Evolutionary conservation across 1,284 basidiomycete species (phyloP).

Genomic region (Apiotrichum mycotoxinovorans): DNA sequence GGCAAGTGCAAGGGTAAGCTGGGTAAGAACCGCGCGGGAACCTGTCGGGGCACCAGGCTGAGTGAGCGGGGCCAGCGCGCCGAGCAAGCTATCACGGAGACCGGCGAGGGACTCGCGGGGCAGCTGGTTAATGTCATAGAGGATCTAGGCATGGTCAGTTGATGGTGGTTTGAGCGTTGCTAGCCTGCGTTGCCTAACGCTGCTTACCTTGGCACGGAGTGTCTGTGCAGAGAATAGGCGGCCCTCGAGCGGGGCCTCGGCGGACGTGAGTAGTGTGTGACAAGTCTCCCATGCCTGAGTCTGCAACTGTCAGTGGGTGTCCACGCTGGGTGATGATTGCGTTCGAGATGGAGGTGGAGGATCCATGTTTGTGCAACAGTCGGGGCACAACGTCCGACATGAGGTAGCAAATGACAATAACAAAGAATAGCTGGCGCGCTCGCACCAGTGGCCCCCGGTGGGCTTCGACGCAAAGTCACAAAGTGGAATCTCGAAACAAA

Average conservation of each 20-base stretch:
- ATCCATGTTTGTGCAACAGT: too few species aligned
- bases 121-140: conserved; percentile 90
- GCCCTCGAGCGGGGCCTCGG: conserved; percentile 73
- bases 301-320: conserved; percentile 52
- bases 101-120: conserved; percentile 66
- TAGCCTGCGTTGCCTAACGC: background rate
- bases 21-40: conserved; percentile 80
- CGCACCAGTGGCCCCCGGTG: too few species aligned
- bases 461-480: background rate
- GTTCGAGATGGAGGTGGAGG: background rate
- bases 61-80: conserved; percentile 65
- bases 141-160: conserved; percentile 62
- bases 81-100: conserved; percentile 80
- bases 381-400: too few species aligned
- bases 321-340: background rate
- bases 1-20: conserved; percentile 83
- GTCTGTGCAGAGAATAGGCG: conserved; percentile 96
- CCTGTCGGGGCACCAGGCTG: conserved; percentile 57
- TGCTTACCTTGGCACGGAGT: conserved; percentile 82
- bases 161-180: conserved; percentile 1
- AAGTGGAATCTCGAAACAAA: too few species aligned
- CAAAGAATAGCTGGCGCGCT: background rate
- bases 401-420: background rate
- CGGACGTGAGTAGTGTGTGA: conserved; percentile 79
- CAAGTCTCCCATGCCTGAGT: conserved; percentile 94